A percentile compares a stretch with the other conserved stretches of the same genome.
Conservation (phyloP, 2,329 filamentous ascomycete species). For the Colletotrichum orbiculare region DNA sequence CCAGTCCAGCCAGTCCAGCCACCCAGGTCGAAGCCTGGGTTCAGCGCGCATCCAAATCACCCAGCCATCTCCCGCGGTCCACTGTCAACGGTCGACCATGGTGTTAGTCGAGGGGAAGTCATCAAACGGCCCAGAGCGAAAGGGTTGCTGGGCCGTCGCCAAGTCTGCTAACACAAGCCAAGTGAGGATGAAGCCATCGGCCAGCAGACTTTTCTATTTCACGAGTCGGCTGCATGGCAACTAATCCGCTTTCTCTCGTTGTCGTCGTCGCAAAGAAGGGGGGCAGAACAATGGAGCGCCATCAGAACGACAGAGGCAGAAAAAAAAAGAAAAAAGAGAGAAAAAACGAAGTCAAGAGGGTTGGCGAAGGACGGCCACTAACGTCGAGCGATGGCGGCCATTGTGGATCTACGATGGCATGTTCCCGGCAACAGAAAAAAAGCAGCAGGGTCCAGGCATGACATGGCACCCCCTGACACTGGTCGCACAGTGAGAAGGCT, state of each 20-base stretch:
- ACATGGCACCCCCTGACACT: constrained; percentile 21
- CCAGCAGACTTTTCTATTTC: too few species aligned
- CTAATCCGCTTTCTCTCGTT: not conserved
- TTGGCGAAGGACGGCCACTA: constrained; percentile 22
- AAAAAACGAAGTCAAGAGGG: not conserved
- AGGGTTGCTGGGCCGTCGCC: constrained; percentile 11
- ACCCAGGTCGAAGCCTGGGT: constrained; percentile 19
- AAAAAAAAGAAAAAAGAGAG: not conserved
- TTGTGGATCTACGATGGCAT: constrained; percentile 28
- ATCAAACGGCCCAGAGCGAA: constrained; percentile 11
- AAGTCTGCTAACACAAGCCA: too few species aligned
- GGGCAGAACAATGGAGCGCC: too few species aligned
- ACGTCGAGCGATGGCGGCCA: constrained; percentile 29
- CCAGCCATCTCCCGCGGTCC: constrained; percentile 32
- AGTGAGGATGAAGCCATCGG: too few species aligned
- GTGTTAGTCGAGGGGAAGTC: constrained; percentile 6
- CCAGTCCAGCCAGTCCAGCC: too few species aligned
- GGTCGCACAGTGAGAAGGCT: constrained; percentile 29
- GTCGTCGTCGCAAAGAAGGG: constrained; percentile 5
- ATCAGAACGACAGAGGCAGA: not conserved
- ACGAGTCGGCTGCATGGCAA: too few species aligned
- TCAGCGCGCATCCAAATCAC: constrained; percentile 36
- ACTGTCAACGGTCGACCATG: not conserved
- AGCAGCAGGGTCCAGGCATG: constrained; percentile 29
- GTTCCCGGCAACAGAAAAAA: constrained; percentile 17